Conservation (phyloP, 441 rosid genomes). For the Corymbia citriodora region DNA sequence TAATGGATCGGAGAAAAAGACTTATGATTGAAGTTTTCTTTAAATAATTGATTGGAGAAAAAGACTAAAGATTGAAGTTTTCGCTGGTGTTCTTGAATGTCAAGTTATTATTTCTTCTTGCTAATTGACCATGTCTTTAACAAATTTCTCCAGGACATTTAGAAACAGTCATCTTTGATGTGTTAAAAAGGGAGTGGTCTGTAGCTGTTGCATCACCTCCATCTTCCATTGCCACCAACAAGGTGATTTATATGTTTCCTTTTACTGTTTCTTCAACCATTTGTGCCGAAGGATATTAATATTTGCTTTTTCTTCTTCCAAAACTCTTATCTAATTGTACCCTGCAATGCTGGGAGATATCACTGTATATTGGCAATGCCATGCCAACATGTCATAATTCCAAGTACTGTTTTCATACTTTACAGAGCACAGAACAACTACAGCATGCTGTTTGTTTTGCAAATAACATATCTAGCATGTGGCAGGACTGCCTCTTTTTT, state of each 20-base stretch:
- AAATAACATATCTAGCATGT: background rate
- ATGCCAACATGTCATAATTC: background rate
- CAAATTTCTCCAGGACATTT: constrained; percentile 56
- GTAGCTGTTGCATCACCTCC: constrained; percentile 62
- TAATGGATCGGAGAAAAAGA: background rate
- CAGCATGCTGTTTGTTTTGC: background rate
- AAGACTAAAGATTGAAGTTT: background rate
- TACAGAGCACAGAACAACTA: background rate
- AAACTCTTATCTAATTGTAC: background rate
- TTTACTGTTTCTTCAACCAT: background rate
- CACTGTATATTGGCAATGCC: background rate
- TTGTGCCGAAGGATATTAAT: background rate
- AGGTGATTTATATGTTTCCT: constrained; percentile 37
- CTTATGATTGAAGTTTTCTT: background rate
- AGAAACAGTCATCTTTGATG: constrained; percentile 81
- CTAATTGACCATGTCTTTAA: background rate
- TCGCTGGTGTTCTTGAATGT: background rate
- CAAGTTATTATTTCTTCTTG: background rate
- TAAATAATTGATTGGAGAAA: background rate
- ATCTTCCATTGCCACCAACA: constrained; percentile 70
- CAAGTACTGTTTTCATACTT: background rate
- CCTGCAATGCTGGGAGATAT: background rate
- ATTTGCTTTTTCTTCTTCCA: background rate
- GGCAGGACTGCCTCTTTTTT: background rate
- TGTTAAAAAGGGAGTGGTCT: constrained; percentile 81